phyloP scores from a whole-genome alignment of 768 basidiomycete genomes.

The Clitopilus passeckerianus region DNA sequence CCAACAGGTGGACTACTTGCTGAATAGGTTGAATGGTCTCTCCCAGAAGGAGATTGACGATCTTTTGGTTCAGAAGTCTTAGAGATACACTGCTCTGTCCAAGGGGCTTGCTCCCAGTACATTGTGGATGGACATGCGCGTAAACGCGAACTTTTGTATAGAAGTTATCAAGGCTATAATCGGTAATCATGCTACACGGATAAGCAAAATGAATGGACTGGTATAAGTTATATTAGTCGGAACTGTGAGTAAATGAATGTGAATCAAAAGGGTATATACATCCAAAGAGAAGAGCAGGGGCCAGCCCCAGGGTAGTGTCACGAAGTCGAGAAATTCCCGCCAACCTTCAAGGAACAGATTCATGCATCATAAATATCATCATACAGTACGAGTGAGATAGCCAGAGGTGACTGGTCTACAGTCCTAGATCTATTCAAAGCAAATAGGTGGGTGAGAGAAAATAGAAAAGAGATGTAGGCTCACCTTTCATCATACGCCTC shows the following conservation, averaged over 20 bases:
- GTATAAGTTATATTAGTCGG: not conserved
- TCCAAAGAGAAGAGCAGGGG: not conserved
- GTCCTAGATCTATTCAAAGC: constrained; percentile 35
- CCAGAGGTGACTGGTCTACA: constrained; percentile 19
- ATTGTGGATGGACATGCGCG: not conserved
- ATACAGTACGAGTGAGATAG: too few species aligned
- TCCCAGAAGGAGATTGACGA: constrained; percentile 74
- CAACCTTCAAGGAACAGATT: too few species aligned
- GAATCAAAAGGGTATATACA: not conserved
- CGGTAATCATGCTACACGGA: not conserved
- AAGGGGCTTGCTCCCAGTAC: not conserved
- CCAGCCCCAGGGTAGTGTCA: not conserved
- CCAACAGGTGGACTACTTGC: constrained; percentile 88
- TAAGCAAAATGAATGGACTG: not conserved
- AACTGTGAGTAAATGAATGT: not conserved
- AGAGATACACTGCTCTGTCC: constrained; percentile 2
- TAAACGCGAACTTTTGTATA: not conserved
- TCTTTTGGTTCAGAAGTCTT: constrained; percentile 25
- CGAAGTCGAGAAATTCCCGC: constrained; percentile 5
- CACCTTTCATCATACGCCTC: constrained; percentile 70
- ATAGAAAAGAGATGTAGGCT: constrained; percentile 9
- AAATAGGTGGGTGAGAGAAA: not conserved
- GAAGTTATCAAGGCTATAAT: not conserved
- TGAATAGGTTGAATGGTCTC: constrained; percentile 83
- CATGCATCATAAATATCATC: too few species aligned